Evolutionary conservation across 2,329 filamentous ascomycete species (phyloP).

Genomic region (Stemphylium vesicarium): DNA sequence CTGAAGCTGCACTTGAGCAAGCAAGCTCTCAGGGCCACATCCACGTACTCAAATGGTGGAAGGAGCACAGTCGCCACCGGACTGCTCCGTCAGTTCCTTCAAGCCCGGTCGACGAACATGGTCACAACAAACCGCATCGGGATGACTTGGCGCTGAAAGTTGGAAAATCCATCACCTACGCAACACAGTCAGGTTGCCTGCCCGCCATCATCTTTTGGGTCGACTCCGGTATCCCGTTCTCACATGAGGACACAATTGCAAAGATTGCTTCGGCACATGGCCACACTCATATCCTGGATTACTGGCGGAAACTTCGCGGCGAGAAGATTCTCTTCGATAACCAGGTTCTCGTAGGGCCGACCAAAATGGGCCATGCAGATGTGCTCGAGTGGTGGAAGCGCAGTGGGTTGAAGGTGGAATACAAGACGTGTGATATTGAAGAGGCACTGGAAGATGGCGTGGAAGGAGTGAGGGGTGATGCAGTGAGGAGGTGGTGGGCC

Average conservation of each 20-base stretch:
- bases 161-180: constrained; percentile 82
- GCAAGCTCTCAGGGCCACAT: constrained; percentile 84
- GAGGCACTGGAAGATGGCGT: constrained; percentile 91
- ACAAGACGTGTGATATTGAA: constrained; percentile 94
- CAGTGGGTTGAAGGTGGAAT: constrained; percentile 79
- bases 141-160: constrained; percentile 69
- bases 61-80: constrained; percentile 65
- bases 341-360: constrained; percentile 84
- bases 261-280: constrained; percentile 86
- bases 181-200: constrained; percentile 80
- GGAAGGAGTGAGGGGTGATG: constrained; percentile 68
- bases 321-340: constrained; percentile 82
- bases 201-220: constrained; percentile 89
- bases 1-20: constrained; percentile 84
- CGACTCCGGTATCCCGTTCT: constrained; percentile 76
- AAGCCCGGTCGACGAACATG: constrained; percentile 22
- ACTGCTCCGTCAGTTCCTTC: constrained; percentile 27
- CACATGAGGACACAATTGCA: constrained; percentile 80
- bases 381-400: constrained; percentile 94
- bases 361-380: constrained; percentile 81
- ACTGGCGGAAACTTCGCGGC: constrained; percentile 78
- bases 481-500: constrained; percentile 86
- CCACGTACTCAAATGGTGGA: constrained; percentile 94
- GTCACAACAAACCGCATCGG: constrained; percentile 14
- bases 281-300: constrained; percentile 80